A percentile compares a stretch with the other conserved stretches of the same genome.
phyloP scores from a whole-genome alignment of 2,329 filamentous ascomycete species.

The Ceratocystis destructans region DNA sequence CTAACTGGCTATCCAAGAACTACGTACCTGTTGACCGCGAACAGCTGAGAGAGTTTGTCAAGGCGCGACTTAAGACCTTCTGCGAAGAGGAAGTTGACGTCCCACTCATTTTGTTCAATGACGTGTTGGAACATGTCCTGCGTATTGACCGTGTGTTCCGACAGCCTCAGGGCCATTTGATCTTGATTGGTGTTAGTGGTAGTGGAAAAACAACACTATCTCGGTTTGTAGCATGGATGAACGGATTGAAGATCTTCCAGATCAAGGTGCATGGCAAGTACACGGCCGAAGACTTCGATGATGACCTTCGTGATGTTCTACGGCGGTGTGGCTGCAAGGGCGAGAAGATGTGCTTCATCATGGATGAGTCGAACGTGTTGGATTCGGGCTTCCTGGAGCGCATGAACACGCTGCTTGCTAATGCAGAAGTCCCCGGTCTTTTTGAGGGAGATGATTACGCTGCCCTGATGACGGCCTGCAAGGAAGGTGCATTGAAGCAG shows the following conservation, averaged over 20 bases:
- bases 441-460: constrained; percentile 99
- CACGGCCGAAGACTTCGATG: constrained; percentile 95
- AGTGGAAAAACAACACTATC: constrained; percentile 97
- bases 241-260: constrained; percentile 95
- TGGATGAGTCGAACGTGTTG: constrained; percentile 97
- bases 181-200: constrained; percentile 95
- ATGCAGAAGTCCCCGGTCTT: constrained; percentile 95
- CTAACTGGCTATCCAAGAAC: constrained; percentile 98
- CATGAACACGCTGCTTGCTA: constrained; percentile 97
- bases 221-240: constrained; percentile 99
- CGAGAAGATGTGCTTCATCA: constrained; percentile 99
- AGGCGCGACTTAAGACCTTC: constrained; percentile 92
- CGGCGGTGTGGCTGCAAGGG: constrained; percentile 92
- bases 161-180: constrained; percentile 94
- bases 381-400: constrained; percentile 97
- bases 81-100: constrained; percentile 99
- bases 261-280: constrained; percentile 99
- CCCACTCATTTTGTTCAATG: constrained; percentile 96
- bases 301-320: constrained; percentile 86
- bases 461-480: constrained; percentile 97
- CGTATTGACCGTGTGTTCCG: constrained; percentile 98
- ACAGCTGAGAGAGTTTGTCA: constrained; percentile 90
- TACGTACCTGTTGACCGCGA: constrained; percentile 95
- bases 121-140: constrained; percentile 93
- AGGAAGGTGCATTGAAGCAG: constrained; percentile 93